phyloP scores from a whole-genome alignment of 192 early-diverging fungal species.

The Chytriomyces sp. region DNA sequence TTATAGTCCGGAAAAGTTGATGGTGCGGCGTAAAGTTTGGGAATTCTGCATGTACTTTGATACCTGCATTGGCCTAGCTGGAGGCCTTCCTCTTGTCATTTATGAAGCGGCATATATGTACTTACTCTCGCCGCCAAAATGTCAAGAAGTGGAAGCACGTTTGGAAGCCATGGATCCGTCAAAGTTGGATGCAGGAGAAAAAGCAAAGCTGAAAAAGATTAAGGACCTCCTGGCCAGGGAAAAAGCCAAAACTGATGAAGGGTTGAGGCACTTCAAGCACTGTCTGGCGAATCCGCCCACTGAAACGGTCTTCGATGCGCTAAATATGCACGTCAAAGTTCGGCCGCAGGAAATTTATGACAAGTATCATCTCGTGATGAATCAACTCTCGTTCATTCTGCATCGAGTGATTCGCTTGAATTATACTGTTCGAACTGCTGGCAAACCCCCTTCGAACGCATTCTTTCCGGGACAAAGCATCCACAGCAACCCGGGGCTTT shows the following conservation, averaged over 20 bases:
- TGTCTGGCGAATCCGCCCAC: constrained; percentile 16
- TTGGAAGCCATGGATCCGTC: background rate
- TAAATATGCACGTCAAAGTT: background rate
- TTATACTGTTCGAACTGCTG: constrained; percentile 13
- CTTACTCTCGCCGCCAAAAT: constrained; percentile 11
- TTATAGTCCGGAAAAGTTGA: constrained; percentile 2
- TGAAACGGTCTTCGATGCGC: constrained; percentile 15
- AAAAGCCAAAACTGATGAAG: constrained; percentile 5
- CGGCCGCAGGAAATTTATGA: constrained; percentile 2
- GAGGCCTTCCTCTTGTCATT: constrained; percentile 26
- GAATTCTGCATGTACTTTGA: constrained; percentile 32
- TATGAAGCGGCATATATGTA: constrained; percentile 23
- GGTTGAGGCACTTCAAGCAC: background rate
- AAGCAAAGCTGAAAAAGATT: background rate
- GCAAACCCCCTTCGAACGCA: background rate
- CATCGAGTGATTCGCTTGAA: constrained; percentile 34
- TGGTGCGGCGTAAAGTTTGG: constrained; percentile 29
- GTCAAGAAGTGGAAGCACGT: background rate
- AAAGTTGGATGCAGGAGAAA: background rate
- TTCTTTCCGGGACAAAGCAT: background rate
- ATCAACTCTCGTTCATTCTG: constrained; percentile 27
- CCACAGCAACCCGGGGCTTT: constrained; percentile 6
- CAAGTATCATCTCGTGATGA: constrained; percentile 21
- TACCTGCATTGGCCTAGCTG: constrained; percentile 23
- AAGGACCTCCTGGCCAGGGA: constrained; percentile 6